Percentiles rank a stretch among this genome's conserved stretches.
phyloP scores from a whole-genome alignment of 106 monocot species.

The Triglochin maritima region DNA sequence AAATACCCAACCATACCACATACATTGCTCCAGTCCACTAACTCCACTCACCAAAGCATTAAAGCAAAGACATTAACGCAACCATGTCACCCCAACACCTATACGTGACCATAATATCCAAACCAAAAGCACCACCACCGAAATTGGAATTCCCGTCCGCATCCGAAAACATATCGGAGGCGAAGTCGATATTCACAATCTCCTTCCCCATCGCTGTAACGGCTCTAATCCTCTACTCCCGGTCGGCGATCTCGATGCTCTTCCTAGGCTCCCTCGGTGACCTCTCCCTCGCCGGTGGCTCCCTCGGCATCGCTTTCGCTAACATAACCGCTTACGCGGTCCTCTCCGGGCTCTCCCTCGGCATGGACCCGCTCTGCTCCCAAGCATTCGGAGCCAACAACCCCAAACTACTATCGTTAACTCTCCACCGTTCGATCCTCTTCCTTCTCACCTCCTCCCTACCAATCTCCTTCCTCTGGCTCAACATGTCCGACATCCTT shows the following conservation, averaged over 20 bases:
- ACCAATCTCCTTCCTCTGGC: slow-evolving; percentile 21
- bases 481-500: slow-evolving; percentile 17
- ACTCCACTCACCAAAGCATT: neutral
- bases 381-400: slow-evolving; percentile 26
- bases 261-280: slow-evolving; percentile 29
- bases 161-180: slow-evolving; percentile 1
- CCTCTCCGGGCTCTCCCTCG: slow-evolving; percentile 23
- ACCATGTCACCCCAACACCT: too few species aligned
- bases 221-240: slow-evolving; percentile 23
- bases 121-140: neutral
- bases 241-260: slow-evolving; percentile 20
- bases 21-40: too few species aligned
- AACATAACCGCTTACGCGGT: slow-evolving; percentile 28
- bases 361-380: slow-evolving; percentile 30
- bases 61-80: neutral
- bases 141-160: neutral
- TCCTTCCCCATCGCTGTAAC: slow-evolving; percentile 24
- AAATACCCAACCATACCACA: too few species aligned
- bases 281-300: slow-evolving; percentile 19
- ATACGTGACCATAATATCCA: neutral
- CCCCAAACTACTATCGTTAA: slow-evolving; percentile 17
- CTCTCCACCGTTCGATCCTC: slow-evolving; percentile 20
- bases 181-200: slow-evolving; percentile 17
- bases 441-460: slow-evolving; percentile 25
- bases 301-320: slow-evolving; percentile 22